Percentiles rank a stretch among this genome's conserved stretches.
Evolutionary conservation across 1,284 basidiomycete species (phyloP).

Genomic region (Papiliotrema flavescens): DNA sequence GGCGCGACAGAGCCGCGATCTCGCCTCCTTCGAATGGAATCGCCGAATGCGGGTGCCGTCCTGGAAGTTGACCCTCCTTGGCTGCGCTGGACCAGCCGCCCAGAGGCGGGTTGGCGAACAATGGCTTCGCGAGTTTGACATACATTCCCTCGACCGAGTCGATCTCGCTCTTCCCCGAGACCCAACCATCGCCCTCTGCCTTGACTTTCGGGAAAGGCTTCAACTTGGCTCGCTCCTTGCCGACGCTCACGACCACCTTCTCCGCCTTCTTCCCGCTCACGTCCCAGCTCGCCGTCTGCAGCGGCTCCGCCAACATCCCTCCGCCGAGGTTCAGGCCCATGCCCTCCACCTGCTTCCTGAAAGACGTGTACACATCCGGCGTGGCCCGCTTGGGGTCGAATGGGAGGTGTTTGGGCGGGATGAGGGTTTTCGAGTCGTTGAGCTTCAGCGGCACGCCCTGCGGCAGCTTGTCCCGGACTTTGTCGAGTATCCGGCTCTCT

Average conservation of each 20-base stretch:
- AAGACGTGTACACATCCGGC: conserved; percentile 54
- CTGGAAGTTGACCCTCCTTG: conserved; percentile 6
- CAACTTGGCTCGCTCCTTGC: conserved; percentile 15
- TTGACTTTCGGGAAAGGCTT: conserved; percentile 39
- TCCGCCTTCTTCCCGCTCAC: conserved; percentile 5
- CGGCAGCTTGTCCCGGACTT: conserved; percentile 6
- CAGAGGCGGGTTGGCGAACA: conserved; percentile 28
- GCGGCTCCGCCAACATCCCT: conserved; percentile 39
- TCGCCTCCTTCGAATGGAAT: conserved; percentile 53
- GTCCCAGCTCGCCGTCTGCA: conserved; percentile 22
- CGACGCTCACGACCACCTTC: conserved; percentile 8
- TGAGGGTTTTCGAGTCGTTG: conserved; percentile 43
- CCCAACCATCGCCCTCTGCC: conserved; percentile 10
- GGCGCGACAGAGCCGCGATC: conserved; percentile 43
- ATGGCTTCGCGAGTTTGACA: conserved; percentile 28
- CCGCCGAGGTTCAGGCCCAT: conserved; percentile 45
- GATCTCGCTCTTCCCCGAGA: conserved; percentile 5
- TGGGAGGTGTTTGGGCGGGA: conserved; percentile 51
- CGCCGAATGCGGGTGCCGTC: conserved; percentile 33
- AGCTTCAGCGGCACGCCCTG: conserved; percentile 20
- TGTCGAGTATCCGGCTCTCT: conserved; percentile 16
- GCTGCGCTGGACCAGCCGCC: conserved; percentile 22
- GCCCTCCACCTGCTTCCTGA: conserved; percentile 52
- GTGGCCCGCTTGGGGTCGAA: conserved; percentile 46
- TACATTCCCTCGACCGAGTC: conserved; percentile 22